A percentile compares a stretch with the other conserved stretches of the same genome.
These are phyloP conservation scores for Podaxis rugospora DNA, from an alignment of 768 basidiomycete genomes.

Conservation along the genomic window DNA sequence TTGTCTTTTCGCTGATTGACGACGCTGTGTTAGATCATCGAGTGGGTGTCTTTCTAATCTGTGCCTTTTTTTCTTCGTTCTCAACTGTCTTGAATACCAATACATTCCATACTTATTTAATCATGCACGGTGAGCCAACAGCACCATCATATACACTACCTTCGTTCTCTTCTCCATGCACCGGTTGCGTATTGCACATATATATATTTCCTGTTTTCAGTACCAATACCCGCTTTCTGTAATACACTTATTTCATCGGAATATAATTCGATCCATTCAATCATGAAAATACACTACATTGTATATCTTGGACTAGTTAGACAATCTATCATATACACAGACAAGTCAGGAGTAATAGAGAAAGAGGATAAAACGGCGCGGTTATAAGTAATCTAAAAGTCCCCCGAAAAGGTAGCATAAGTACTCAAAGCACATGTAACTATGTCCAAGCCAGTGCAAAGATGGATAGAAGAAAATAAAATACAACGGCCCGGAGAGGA, in stretches of 20 bases:
- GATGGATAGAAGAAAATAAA: no score
- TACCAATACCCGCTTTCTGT: not conserved
- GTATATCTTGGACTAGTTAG: not conserved
- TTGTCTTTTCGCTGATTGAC: not conserved
- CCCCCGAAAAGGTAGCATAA: no score
- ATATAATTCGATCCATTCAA: not conserved
- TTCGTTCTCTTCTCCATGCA: not conserved
- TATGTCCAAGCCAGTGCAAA: no score
- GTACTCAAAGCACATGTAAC: no score
- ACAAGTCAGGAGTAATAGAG: no score
- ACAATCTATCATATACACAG: no score
- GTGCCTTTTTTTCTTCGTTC: constrained; percentile 14
- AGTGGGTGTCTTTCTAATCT: constrained; percentile 17
- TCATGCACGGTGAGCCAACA: not conserved
- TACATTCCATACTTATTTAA: not conserved
- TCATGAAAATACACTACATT: not conserved
- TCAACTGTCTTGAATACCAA: constrained; percentile 23
- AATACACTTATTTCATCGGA: not conserved
- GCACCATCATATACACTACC: not conserved
- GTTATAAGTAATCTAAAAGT: no score
- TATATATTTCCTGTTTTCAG: not conserved
- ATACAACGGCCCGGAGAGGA: no score
- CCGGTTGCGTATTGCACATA: not conserved
- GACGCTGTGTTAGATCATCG: constrained; percentile 16
- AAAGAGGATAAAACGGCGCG: no score